A percentile compares a stretch with the other conserved stretches of the same genome.
phyloP scores from a whole-genome alignment of 768 basidiomycete genomes.

The Pleurotus platypus region DNA sequence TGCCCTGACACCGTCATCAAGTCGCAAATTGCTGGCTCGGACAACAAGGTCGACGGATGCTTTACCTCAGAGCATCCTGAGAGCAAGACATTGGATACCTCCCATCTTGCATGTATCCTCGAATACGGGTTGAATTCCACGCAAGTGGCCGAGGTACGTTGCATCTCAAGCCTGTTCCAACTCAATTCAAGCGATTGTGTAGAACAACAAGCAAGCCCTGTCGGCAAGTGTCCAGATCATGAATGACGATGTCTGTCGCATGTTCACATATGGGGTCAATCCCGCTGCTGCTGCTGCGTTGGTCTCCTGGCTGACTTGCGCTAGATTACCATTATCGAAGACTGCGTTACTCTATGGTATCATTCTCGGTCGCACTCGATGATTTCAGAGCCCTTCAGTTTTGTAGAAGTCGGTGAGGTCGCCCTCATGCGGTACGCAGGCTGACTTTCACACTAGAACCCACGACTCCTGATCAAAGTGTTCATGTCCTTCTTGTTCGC shows the following conservation, averaged over 20 bases:
- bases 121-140: no score
- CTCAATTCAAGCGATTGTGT: not conserved
- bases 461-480: conserved; percentile 11
- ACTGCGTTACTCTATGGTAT: conserved; percentile 14
- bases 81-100: no score
- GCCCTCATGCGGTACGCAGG: not conserved
- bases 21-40: no score
- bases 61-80: no score
- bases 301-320: not conserved
- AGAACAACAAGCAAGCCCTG: not conserved
- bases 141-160: no score
- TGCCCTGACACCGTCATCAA: no score
- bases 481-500: conserved; percentile 17
- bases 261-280: conserved; percentile 19
- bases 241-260: conserved; percentile 20
- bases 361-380: conserved; percentile 16
- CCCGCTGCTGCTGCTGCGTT: not conserved
- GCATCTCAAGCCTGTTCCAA: no score
- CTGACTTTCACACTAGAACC: conserved; percentile 9
- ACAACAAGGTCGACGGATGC: no score
- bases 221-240: conserved; percentile 14
- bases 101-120: no score
- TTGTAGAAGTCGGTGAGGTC: not conserved
- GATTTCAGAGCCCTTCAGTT: conserved; percentile 11
- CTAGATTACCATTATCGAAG: conserved; percentile 15